Percentiles rank a stretch among this genome's conserved stretches.
phyloP scores from a whole-genome alignment of 495 filamentous ascomycete genomes.

The Trichocladium uniseriatum region DNA sequence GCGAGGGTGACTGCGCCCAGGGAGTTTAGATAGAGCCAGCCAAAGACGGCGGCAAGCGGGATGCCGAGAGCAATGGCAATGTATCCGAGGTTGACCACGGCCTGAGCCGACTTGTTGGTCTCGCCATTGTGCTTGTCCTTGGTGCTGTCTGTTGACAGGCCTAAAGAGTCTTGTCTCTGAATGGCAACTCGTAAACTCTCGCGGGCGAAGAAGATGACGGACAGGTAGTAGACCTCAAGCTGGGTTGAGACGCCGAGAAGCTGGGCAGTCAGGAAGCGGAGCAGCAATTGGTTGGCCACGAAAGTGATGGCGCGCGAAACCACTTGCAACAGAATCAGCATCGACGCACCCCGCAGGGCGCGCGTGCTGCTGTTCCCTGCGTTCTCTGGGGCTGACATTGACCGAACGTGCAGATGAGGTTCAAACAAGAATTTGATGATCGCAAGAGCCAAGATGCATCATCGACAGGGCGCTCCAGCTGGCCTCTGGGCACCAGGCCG shows the following conservation, averaged over 20 bases:
- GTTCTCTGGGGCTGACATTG: not conserved
- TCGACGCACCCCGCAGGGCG: constrained; percentile 57
- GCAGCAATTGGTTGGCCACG: constrained; percentile 74
- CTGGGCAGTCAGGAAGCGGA: constrained; percentile 76
- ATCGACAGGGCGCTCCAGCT: no score
- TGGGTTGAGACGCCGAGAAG: constrained; percentile 78
- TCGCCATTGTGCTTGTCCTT: constrained; percentile 12
- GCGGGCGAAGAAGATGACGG: constrained; percentile 81
- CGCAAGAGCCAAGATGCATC: no score
- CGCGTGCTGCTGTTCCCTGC: constrained; percentile 9
- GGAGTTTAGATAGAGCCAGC: constrained; percentile 53
- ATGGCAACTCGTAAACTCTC: constrained; percentile 80
- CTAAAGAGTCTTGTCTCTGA: constrained; percentile 55
- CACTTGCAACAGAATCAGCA: constrained; percentile 80
- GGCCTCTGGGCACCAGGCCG: no score
- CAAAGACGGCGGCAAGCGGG: constrained; percentile 51
- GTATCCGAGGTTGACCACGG: constrained; percentile 81
- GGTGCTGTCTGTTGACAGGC: not conserved
- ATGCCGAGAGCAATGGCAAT: constrained; percentile 63
- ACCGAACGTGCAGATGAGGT: not conserved
- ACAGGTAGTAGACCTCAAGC: constrained; percentile 81
- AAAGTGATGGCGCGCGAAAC: constrained; percentile 81
- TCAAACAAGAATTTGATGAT: no score
- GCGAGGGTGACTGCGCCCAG: constrained; percentile 44
- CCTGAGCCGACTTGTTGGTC: constrained; percentile 37